Evolutionary conservation across 768 basidiomycete genomes (phyloP).

Genomic region (Tylopilus sp.): DNA sequence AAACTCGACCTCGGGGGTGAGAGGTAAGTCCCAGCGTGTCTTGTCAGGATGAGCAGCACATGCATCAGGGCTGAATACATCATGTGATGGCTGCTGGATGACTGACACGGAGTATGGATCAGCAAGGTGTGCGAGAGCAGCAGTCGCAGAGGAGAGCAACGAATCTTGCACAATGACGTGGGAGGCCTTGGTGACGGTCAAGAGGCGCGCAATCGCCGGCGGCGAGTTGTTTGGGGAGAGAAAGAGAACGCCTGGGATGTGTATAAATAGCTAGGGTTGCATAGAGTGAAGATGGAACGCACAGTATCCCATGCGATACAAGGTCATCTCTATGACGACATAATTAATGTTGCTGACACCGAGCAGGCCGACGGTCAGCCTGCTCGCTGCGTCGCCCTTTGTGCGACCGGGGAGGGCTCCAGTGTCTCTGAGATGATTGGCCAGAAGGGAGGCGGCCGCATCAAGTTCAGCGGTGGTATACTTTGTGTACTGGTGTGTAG

Average conservation of each 20-base stretch:
- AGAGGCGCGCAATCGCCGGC: conserved; percentile 43
- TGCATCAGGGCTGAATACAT: conserved; percentile 15
- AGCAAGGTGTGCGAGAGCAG: conserved; percentile 14
- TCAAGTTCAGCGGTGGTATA: conserved; percentile 26
- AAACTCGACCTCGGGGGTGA: conserved; percentile 21
- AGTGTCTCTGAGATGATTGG: conserved; percentile 19
- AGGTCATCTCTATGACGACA: conserved; percentile 22
- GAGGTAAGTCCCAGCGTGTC: conserved; percentile 16
- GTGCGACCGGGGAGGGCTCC: conserved; percentile 20
- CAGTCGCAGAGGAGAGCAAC: conserved; percentile 11
- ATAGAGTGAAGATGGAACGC: conserved; percentile 1
- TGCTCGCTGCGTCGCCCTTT: conserved; percentile 23
- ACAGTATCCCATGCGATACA: conserved; percentile 33
- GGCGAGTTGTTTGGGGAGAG: conserved; percentile 45
- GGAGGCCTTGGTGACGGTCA: conserved; percentile 24
- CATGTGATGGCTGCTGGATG: conserved; percentile 21
- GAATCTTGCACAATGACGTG: conserved; percentile 23
- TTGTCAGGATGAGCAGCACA: conserved; percentile 20
- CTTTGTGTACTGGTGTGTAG: conserved; percentile 16
- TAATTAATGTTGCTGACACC: conserved; percentile 28
- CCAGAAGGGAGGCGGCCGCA: conserved; percentile 25
- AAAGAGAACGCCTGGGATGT: conserved; percentile 27
- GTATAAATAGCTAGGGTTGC: not conserved
- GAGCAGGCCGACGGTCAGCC: conserved; percentile 24
- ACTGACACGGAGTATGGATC: conserved; percentile 22